Evolutionary conservation across 2,329 filamentous ascomycete genomes (phyloP), one percentile per base, ranked within the genome.

Genomic region (Rugonectria rugulosa): DNA sequence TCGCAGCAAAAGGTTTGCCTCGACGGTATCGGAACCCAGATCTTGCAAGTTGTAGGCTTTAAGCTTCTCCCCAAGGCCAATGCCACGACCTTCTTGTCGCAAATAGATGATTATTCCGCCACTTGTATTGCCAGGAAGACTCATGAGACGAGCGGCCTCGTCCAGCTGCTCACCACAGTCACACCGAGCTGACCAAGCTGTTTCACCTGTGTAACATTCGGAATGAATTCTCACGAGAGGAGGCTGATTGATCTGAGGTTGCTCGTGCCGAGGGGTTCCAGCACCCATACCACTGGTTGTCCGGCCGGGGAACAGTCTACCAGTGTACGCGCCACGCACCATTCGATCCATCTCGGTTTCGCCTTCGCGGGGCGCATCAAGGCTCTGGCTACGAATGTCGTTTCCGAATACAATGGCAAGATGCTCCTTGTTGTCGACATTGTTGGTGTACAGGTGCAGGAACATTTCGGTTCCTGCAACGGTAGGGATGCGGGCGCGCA

Each of bases 21-120:
- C 92, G 29, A 98, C 96, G 0, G 95, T 99, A 74, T 99, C 95
- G n/a, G 90, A 93, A 0, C 95, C 95, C 21, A 99, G 79, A 75
- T 99, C 95, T 73, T 99, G 95, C 37, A 99, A 80, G 70, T 99
- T 99, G 75, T 99, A 99, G 5, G 95, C 95, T 76, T 99, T 98
- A 32, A 99, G 82, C 75, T 99, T 99, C 77, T 97, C 93, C 3
- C 91, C 89, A 0, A 99, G 82, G 0, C 95, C 95, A 62, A 99
- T 99, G 2, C 95, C 95, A 20, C 95, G 90, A 0, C 95, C 95
- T 77, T 99, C 95, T 74, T 99, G 95, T 19, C 95, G 88, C 19
- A 99, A 81, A 70, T 99, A 99, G 65, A 99, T 88, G 63, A 99
- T 97, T 49, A 97, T 92, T 27, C 95, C 95, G 14, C 93, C 93